Evolutionary conservation across 2,329 filamentous ascomycete genomes (phyloP).

Genomic region (Ophiocordyceps polyrhachis-furcata): DNA sequence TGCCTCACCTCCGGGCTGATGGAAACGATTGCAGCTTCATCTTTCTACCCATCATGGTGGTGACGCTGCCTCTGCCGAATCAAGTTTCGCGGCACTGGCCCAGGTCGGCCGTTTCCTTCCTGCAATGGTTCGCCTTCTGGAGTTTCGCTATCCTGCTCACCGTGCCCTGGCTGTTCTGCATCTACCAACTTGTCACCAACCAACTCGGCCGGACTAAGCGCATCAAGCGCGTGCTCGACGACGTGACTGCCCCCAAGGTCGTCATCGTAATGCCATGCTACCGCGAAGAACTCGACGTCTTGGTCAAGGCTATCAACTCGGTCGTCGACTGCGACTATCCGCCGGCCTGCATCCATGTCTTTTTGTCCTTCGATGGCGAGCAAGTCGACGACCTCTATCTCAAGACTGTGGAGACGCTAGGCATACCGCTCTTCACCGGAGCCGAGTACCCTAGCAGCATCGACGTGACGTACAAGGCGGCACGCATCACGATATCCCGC

Average conservation of each 20-base stretch:
- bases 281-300: slow-evolving; percentile 69
- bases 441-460: slow-evolving; percentile 67
- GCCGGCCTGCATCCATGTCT: slow-evolving; percentile 78
- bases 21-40: slow-evolving; percentile 36
- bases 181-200: slow-evolving; percentile 80
- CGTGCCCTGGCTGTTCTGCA: slow-evolving; percentile 80
- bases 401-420: slow-evolving; percentile 67
- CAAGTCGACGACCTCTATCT: slow-evolving; percentile 78
- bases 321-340: slow-evolving; percentile 91
- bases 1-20: neutral
- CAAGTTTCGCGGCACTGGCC: slow-evolving; percentile 60
- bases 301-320: slow-evolving; percentile 76
- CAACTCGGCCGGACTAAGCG: slow-evolving; percentile 64
- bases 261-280: slow-evolving; percentile 97
- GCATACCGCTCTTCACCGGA: slow-evolving; percentile 58
- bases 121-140: slow-evolving; percentile 96
- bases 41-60: slow-evolving; percentile 86
- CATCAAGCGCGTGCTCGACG: slow-evolving; percentile 71
- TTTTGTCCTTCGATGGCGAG: slow-evolving; percentile 87
- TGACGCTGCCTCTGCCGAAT: slow-evolving; percentile 68
- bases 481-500: slow-evolving; percentile 74
- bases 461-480: slow-evolving; percentile 67
- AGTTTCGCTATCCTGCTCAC: slow-evolving; percentile 71
- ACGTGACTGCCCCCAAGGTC: slow-evolving; percentile 74
- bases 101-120: slow-evolving; percentile 40